These are phyloP conservation scores for Talaromyces sp. DNA, from an alignment of 2,329 filamentous ascomycete species.

Conservation along the genomic window DNA sequence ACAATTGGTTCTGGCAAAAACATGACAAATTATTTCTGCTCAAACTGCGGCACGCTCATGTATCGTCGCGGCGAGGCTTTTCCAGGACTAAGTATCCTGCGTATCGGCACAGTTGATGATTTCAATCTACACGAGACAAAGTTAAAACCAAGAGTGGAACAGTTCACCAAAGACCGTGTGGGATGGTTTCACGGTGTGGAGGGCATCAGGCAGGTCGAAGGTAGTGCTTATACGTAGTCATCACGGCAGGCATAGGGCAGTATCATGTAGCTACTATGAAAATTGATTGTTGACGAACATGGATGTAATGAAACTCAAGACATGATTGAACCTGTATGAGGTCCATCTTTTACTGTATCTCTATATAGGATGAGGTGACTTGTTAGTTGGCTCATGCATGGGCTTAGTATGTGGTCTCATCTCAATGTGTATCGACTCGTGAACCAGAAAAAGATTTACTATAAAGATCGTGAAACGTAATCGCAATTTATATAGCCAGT, in stretches of 20 bases:
- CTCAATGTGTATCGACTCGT: background rate
- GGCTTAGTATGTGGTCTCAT: background rate
- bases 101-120: conserved; percentile 64
- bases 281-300: background rate
- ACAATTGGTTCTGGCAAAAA: conserved; percentile 49
- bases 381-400: background rate
- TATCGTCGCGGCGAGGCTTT: conserved; percentile 51
- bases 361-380: background rate
- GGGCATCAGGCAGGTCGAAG: background rate
- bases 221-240: background rate
- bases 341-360: background rate
- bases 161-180: conserved; percentile 54
- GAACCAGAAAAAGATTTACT: background rate
- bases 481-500: background rate
- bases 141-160: conserved; percentile 55
- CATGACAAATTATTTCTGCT: conserved; percentile 65
- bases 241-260: background rate
- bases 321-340: background rate
- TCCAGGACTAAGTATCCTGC: conserved; percentile 50
- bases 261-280: background rate
- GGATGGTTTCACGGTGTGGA: conserved; percentile 9
- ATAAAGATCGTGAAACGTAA: background rate
- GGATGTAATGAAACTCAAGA: too few relatives aligned
- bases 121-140: conserved; percentile 57
- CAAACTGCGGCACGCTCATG: conserved; percentile 60